A percentile compares a stretch with the other conserved stretches of the same genome.
These are phyloP conservation scores for Paramarasmius palmivorus DNA, from an alignment of 1,284 basidiomycete genomes.

Conservation along the genomic window DNA sequence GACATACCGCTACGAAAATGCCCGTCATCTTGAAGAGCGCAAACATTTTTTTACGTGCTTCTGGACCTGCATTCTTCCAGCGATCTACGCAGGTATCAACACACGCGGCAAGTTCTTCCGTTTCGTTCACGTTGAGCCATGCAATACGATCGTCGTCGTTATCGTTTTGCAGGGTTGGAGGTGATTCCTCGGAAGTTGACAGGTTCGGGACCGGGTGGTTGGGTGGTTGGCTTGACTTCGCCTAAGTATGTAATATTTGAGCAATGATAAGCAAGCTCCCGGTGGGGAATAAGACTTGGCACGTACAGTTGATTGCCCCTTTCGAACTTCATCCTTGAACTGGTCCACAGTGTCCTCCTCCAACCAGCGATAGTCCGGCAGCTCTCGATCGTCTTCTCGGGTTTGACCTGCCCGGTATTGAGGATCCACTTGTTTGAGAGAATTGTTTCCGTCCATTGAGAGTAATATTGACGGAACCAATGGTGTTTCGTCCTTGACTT, in stretches of 20 bases:
- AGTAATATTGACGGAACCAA: conserved; percentile 15
- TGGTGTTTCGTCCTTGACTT: background rate
- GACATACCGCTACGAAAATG: conserved; percentile 30
- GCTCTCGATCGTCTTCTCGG: conserved; percentile 14
- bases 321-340: conserved; percentile 32
- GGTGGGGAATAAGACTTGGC: too few relatives aligned
- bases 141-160: conserved; percentile 1
- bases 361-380: conserved; percentile 18
- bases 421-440: conserved; percentile 29
- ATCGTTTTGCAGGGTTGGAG: too few relatives aligned
- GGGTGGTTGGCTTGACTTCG: background rate
- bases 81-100: conserved; percentile 27
- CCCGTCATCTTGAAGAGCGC: conserved; percentile 21
- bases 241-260: too few relatives aligned
- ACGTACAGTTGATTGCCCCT: background rate
- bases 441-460: conserved; percentile 36
- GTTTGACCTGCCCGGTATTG: conserved; percentile 18
- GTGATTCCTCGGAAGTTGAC: background rate
- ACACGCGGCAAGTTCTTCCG: conserved; percentile 7
- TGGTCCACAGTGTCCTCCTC: conserved; percentile 23
- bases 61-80: conserved; percentile 32
- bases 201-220: background rate
- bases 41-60: conserved; percentile 16
- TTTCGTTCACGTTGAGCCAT: conserved; percentile 15
- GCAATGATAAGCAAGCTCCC: too few relatives aligned